A percentile compares a stretch with the other conserved stretches of the same genome.
Evolutionary conservation across 441 rosid species (phyloP).

Genomic region (Adansonia gregorii): DNA sequence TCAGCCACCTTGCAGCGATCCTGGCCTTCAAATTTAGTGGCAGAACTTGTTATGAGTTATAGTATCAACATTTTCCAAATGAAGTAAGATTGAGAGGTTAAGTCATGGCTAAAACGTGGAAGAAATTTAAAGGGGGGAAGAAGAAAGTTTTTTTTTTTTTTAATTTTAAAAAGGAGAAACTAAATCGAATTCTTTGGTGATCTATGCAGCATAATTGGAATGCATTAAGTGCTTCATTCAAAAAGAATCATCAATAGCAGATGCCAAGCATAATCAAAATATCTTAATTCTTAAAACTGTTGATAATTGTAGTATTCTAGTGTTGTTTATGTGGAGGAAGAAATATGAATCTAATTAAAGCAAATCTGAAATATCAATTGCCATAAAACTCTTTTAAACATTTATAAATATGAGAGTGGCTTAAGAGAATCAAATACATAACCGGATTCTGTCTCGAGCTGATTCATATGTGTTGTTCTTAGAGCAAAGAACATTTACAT

Average conservation of each 20-base stretch:
- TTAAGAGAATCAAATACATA: not conserved
- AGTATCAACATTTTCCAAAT: not conserved
- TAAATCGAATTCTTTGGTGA: not conserved
- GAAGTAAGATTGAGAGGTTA: too few relatives aligned
- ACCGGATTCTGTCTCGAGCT: too few relatives aligned
- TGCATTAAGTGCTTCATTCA: slow-evolving; percentile 19
- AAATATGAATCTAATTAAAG: slow-evolving; percentile 30
- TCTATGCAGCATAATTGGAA: slow-evolving; percentile 14
- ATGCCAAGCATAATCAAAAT: not conserved
- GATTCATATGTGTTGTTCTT: not conserved
- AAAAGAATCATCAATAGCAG: slow-evolving; percentile 7
- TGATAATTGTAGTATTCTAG: slow-evolving; percentile 17
- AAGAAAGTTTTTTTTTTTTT: not conserved
- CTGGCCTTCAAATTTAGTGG: not conserved
- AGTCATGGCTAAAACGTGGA: not conserved
- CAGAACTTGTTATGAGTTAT: not conserved
- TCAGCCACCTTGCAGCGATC: not conserved
- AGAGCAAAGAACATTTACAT: not conserved
- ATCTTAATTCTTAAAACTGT: not conserved
- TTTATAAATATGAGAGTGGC: not conserved
- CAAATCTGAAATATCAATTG: slow-evolving; percentile 22
- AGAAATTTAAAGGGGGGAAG: not conserved
- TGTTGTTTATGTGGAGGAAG: slow-evolving; percentile 24
- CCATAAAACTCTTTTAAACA: slow-evolving; percentile 14
- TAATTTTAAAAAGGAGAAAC: not conserved